These are phyloP conservation scores for Cordyceps fumosorosea DNA, from an alignment of 2,329 filamentous ascomycete genomes.

Conservation along the genomic window DNA sequence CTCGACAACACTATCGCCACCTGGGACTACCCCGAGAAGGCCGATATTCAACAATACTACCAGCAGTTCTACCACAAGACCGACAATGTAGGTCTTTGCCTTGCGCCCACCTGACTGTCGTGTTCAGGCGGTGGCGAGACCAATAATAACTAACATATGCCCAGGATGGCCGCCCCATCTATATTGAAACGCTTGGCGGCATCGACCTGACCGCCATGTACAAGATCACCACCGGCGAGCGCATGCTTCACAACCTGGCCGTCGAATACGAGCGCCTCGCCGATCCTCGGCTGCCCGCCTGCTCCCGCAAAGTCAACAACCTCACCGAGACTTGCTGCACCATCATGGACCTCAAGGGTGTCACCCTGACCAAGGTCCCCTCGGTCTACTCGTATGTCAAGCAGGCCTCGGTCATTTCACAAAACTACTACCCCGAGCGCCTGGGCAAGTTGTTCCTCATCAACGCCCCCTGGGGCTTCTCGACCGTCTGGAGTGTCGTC, in stretches of 20 bases:
- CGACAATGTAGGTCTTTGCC: constrained; percentile 54
- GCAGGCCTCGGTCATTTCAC: constrained; percentile 79
- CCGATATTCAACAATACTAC: constrained; percentile 82
- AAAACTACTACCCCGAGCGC: constrained; percentile 99
- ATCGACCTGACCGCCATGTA: constrained; percentile 86
- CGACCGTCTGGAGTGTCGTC: constrained; percentile 73
- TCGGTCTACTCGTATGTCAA: constrained; percentile 85
- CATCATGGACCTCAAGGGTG: constrained; percentile 96
- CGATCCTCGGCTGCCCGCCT: constrained; percentile 88
- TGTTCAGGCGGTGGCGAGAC: background rate
- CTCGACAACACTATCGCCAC: constrained; percentile 73
- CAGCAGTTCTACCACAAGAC: constrained; percentile 99
- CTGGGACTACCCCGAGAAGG: constrained; percentile 84
- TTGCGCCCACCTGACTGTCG: background rate
- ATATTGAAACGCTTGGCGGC: constrained; percentile 93
- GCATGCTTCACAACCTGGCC: constrained; percentile 94
- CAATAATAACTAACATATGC: background rate
- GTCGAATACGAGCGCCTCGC: constrained; percentile 96
- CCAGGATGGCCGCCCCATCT: constrained; percentile 91
- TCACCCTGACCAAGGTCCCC: constrained; percentile 72
- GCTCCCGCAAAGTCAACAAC: constrained; percentile 82
- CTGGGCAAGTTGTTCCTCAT: constrained; percentile 95
- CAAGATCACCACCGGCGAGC: constrained; percentile 85
- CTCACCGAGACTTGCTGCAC: constrained; percentile 97
- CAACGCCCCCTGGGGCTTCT: constrained; percentile 96